Evolutionary conservation across 345 rosid species (phyloP), one percentile per base, ranked within the genome.

Genomic region (Citrus mangshanensis): DNA sequence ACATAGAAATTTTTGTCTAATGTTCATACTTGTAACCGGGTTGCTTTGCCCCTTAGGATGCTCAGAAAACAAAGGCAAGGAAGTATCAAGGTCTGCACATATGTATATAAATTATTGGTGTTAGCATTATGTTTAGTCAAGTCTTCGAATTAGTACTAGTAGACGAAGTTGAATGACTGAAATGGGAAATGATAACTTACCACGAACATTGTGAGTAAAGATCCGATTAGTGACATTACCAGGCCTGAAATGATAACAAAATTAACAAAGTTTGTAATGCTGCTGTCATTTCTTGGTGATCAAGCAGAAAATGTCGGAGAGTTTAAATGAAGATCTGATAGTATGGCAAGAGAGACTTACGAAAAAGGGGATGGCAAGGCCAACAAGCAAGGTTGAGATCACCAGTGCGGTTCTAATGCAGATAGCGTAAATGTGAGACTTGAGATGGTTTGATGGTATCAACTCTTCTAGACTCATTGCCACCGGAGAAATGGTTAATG

Each of bases 391-490:
- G 75, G 97, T 95, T 22, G 97, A 95, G 77, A 95, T 54, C 75
- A 86, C 98, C 61, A 95, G 78, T 21, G 85, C 84, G 4, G 96
- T 95, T 82, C 99, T 88, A 79, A 95, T 92, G 85, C 84, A 32
- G 40, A 93, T 86, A 3, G 93, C 84, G 14, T 87, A 91, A 35
- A 90, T 59, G 81, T 89, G 89, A 81, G 92, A 89, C 84, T 88
- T 89, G 56, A 70, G 75, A 40, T 82, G 86, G 82, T 60, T 87
- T 74, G 93, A 87, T 62, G 99, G 96, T 79, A 95, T 77, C 82
- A 95, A 81, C 75, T 95, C 99, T 84, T 95, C 99, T 40, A 95
- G 90, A 82, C 99, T 89, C 97, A 95, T 81, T 56, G 98, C 98
- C 38, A 95, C 98, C 0, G 99, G 98, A 61, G 99, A 91, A 61